Base-by-base conservation (phyloP, 805 yeast species). In the Saccharomyces jurei region DNA sequence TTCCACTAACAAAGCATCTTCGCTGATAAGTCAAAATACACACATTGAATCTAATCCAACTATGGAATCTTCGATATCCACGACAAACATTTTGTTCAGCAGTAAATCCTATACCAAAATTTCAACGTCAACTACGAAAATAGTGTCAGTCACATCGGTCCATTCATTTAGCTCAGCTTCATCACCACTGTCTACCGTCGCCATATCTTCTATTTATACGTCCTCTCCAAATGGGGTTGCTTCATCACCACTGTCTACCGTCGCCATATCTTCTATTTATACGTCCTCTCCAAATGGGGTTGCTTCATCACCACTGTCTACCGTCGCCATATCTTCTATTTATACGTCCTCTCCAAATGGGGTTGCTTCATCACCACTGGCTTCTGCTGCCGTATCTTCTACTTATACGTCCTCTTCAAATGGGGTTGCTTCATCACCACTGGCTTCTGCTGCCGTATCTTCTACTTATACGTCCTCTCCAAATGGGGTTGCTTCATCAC, bases 171-270 rank as follows among this genome's bases (percentile, higher is more conserved):
- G 17, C 10, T 44, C 26, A 46, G 6, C 17, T 54, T 3, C n/a
- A 46, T 13, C 11, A 3, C 46, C n/a, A 10, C 21, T 13, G 2
- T 2, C 2, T 2, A 2, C 36, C 2, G 36, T 13, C n/a, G n/a
- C n/a, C 27, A 27, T 54, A 17, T 46, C 31, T 10, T 32, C 52
- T 14, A 27, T 52, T 8, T 47, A 56, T 3, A 28, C 61, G 13
- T 49, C 66, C 17, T 50, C 68, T n/a, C 54, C 67, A 27, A 49
- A 63, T 26, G 57, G 61, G 14, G 50, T 63, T 22, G 49, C 59
- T 21, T 55, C 58, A 11, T 41, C 49, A 14, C 44, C 56, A 14
- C 26, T 41, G 22, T 41, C 17, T 4, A 6, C 17, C 13, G 36
- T 13, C 6, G 17, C 8, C 1, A 8, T 46, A 41, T 11, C 53